Conservation (phyloP, 225 moss, liverwort and hornwort species). For the Thuidium tamariscinum region DNA sequence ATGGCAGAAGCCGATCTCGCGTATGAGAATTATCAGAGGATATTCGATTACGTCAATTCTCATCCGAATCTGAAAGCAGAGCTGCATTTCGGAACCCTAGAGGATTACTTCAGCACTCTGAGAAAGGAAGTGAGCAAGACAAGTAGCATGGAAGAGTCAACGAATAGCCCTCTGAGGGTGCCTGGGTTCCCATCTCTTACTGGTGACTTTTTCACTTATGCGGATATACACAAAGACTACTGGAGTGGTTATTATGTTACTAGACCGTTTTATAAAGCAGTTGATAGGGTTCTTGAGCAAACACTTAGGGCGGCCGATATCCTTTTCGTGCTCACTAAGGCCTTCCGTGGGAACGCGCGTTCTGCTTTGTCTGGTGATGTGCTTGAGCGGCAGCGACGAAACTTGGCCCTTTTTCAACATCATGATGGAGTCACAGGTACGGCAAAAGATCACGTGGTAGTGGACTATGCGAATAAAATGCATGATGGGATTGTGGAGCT, state of each 20-base stretch:
- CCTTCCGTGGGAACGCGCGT: conserved; percentile 31
- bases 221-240: conserved; percentile 78
- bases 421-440: conserved; percentile 98
- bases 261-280: conserved; percentile 93
- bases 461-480: conserved; percentile 76
- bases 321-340: conserved; percentile 58
- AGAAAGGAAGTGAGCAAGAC: conserved; percentile 44
- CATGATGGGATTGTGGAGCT: conserved; percentile 65
- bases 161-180: conserved; percentile 32
- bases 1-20: conserved; percentile 83
- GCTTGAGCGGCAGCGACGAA: conserved; percentile 69
- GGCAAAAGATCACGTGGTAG: conserved; percentile 82
- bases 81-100: conserved; percentile 73
- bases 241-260: conserved; percentile 99
- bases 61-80: conserved; percentile 55
- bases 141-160: neutral
- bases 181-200: conserved; percentile 80
- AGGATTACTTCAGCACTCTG: conserved; percentile 86
- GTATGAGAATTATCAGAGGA: conserved; percentile 72
- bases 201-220: conserved; percentile 97
- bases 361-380: conserved; percentile 40
- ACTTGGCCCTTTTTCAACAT: conserved; percentile 93
- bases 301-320: conserved; percentile 90
- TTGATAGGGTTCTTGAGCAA: conserved; percentile 89
- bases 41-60: conserved; percentile 90